Evolutionary conservation across 805 yeast genomes (phyloP).

Genomic region (Maudiozyma turicensis): DNA sequence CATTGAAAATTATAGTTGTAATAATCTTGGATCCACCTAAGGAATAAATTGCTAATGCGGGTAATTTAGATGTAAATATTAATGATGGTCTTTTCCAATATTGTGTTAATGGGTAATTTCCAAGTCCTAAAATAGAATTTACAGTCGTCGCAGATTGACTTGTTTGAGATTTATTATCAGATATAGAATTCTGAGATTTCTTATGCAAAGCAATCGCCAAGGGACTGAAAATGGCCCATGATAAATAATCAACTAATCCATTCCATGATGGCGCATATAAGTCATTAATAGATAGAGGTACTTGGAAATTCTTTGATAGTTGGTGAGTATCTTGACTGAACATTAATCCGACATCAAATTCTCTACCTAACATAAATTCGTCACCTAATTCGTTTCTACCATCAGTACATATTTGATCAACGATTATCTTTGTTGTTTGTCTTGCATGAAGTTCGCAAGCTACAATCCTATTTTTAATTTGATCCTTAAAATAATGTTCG

Average conservation of each 20-base stretch:
- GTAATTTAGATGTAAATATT: conserved; percentile 27
- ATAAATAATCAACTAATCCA: conserved; percentile 36
- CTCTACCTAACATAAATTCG: conserved; percentile 46
- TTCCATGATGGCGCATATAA: conserved; percentile 70
- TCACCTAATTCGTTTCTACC: conserved; percentile 62
- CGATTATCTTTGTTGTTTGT: conserved; percentile 45
- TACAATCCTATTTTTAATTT: conserved; percentile 53
- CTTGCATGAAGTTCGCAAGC: conserved; percentile 65
- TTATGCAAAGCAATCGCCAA: not conserved
- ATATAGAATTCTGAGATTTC: not conserved
- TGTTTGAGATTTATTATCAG: not conserved
- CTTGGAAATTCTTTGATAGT: conserved; percentile 46
- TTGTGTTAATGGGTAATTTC: conserved; percentile 16
- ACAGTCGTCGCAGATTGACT: not conserved
- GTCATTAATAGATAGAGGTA: conserved; percentile 57
- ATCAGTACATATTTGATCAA: conserved; percentile 47
- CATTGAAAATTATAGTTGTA: conserved; percentile 28
- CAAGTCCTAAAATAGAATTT: conserved; percentile 12
- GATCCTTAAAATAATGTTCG: conserved; percentile 55
- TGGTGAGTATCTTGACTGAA: conserved; percentile 65
- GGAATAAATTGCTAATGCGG: conserved; percentile 28
- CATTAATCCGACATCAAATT: conserved; percentile 70
- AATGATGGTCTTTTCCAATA: conserved; percentile 28
- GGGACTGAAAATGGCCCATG: conserved; percentile 27
- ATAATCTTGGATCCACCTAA: conserved; percentile 34